Conservation (phyloP, 305 asterid genomes). For the Lippia alba region DNA sequence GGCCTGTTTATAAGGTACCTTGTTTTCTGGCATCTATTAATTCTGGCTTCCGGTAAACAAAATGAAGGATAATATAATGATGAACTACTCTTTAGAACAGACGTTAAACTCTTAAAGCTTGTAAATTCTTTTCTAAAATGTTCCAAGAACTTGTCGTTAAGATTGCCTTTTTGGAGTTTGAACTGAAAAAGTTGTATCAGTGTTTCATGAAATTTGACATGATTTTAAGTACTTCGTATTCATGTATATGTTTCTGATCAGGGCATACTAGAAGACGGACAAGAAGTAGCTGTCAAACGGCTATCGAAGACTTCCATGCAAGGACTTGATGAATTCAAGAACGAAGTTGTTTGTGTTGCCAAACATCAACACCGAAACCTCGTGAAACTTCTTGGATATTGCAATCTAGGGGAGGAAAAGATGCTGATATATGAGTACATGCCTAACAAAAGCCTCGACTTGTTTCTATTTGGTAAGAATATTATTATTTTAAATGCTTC, state of each 20-base stretch:
- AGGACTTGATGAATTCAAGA: conserved; percentile 5
- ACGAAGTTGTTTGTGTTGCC: neutral
- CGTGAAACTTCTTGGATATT: neutral
- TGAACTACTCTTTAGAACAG: no score
- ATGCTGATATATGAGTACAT: neutral
- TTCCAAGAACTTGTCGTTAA: neutral
- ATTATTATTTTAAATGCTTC: neutral
- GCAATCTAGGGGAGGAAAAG: neutral
- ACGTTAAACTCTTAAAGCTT: no score
- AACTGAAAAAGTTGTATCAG: neutral
- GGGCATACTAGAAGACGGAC: conserved; percentile 46
- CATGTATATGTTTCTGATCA: conserved; percentile 4
- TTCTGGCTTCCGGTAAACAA: neutral
- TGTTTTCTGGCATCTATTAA: neutral
- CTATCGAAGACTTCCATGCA: conserved; percentile 29
- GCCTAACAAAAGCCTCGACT: neutral
- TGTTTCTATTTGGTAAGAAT: neutral
- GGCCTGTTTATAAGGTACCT: conserved; percentile 38
- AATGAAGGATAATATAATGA: no score
- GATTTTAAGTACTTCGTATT: neutral
- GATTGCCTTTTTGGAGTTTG: neutral
- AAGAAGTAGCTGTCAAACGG: conserved; percentile 50
- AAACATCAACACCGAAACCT: conserved; percentile 7
- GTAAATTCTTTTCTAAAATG: neutral
- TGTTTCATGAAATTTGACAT: neutral